Percentiles rank a stretch among this genome's conserved stretches.
Conservation (phyloP, 768 basidiomycete genomes). For the Boletus rubroflammeus region DNA sequence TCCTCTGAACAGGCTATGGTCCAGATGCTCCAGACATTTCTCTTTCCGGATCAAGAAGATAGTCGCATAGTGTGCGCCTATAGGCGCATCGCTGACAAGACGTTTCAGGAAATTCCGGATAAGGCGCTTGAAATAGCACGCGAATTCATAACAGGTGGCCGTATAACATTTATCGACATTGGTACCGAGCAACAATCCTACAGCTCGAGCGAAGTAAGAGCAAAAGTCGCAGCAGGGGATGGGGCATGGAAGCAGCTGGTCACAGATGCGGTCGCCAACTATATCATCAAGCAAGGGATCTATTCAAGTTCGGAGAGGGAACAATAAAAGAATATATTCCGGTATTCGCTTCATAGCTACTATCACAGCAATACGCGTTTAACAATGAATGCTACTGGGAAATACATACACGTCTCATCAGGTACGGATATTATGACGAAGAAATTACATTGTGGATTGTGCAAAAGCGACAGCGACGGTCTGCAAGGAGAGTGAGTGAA, state of each 20-base stretch:
- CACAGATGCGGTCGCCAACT: conserved; percentile 43
- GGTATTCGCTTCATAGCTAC: conserved; percentile 1
- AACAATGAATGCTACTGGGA: background rate
- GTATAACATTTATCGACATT: conserved; percentile 61
- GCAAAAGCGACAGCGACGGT: conserved; percentile 87
- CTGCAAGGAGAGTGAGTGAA: conserved; percentile 36
- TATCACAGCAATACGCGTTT: background rate
- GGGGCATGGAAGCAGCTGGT: conserved; percentile 47
- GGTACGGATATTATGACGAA: background rate
- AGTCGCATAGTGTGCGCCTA: conserved; percentile 66
- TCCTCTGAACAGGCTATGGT: conserved; percentile 50
- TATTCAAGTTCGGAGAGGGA: conserved; percentile 30
- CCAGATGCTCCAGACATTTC: conserved; percentile 51
- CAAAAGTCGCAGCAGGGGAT: conserved; percentile 18
- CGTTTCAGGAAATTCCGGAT: conserved; percentile 30
- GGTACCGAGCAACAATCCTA: conserved; percentile 50
- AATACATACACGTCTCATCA: conserved; percentile 4
- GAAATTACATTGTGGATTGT: conserved; percentile 49
- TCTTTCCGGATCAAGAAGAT: conserved; percentile 52
- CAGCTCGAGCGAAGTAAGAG: conserved; percentile 70
- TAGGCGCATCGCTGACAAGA: conserved; percentile 32
- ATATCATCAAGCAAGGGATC: conserved; percentile 46
- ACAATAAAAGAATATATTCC: conserved; percentile 13
- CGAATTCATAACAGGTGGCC: conserved; percentile 48
- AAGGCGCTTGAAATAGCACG: conserved; percentile 34